These are phyloP conservation scores for Ophiostoma triangulosporum DNA, from an alignment of 2,329 filamentous ascomycete species.

Conservation along the genomic window DNA sequence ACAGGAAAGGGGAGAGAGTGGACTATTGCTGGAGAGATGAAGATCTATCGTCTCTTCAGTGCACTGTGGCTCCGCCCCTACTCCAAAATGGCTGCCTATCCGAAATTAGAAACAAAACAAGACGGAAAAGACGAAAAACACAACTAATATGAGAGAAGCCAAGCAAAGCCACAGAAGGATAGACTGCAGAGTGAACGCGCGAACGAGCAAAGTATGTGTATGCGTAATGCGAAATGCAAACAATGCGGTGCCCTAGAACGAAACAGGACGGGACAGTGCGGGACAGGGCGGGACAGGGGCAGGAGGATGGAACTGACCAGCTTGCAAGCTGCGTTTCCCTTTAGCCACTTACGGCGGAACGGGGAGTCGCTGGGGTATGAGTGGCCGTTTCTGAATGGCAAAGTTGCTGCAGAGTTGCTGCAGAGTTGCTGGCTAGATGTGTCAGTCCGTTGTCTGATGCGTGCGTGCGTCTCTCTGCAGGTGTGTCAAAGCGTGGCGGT, in stretches of 20 bases:
- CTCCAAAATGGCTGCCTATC: too few species aligned
- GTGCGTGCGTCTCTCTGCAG: not conserved
- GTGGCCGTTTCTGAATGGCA: not conserved
- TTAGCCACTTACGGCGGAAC: conserved; percentile 4
- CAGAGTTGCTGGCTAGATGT: conserved; percentile 3
- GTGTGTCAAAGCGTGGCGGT: conserved; percentile 1
- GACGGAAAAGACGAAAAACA: not conserved
- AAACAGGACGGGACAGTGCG: not conserved
- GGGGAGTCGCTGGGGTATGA: too few species aligned
- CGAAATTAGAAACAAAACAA: not conserved
- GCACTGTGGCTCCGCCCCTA: too few species aligned
- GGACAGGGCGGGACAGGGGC: not conserved
- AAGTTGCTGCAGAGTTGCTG: too few species aligned
- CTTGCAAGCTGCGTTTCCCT: not conserved
- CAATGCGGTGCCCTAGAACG: not conserved
- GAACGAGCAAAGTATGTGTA: too few species aligned
- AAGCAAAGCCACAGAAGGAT: not conserved
- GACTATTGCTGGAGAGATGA: conserved; percentile 5
- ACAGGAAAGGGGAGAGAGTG: not conserved
- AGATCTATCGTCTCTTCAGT: too few species aligned
- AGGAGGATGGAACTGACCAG: conserved; percentile 5
- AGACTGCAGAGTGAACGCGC: not conserved
- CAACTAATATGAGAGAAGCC: not conserved
- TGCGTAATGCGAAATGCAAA: conserved; percentile 4
- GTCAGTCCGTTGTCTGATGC: not conserved